Conservation (phyloP, 2,329 filamentous ascomycete species). For the Colletotrichum acutatum region DNA sequence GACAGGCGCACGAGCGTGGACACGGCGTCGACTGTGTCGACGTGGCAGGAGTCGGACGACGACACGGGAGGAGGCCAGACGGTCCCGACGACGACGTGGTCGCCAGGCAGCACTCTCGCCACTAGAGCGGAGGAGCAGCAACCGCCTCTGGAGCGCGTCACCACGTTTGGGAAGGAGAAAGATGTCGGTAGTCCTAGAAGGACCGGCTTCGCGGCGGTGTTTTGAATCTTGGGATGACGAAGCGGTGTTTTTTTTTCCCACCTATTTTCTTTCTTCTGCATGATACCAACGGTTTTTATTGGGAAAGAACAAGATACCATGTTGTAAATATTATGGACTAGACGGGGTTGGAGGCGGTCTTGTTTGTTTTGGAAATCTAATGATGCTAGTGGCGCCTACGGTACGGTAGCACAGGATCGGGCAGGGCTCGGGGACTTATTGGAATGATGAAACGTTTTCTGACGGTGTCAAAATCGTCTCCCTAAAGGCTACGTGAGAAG, state of each 20-base stretch:
- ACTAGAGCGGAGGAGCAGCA: conserved; percentile 50
- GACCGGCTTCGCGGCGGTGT: conserved; percentile 32
- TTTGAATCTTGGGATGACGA: conserved; percentile 5
- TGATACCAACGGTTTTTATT: conserved; percentile 30
- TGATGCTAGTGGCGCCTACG: conserved; percentile 14
- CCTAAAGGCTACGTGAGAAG: neutral
- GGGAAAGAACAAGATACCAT: conserved; percentile 30
- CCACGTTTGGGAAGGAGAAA: conserved; percentile 33
- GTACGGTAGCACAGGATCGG: neutral
- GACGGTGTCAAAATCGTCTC: neutral
- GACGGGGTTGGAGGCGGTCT: conserved; percentile 9
- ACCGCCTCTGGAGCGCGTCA: conserved; percentile 40
- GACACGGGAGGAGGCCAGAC: conserved; percentile 49
- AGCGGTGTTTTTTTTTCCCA: too few relatives aligned
- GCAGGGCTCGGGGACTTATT: neutral
- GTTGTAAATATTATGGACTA: conserved; percentile 14
- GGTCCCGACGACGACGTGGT: conserved; percentile 62
- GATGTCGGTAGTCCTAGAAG: conserved; percentile 5
- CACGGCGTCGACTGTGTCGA: conserved; percentile 59
- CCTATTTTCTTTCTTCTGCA: conserved; percentile 4
- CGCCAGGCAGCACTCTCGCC: conserved; percentile 57
- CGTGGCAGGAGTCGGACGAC: conserved; percentile 60
- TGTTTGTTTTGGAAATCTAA: conserved; percentile 9
- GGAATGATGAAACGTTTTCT: neutral
- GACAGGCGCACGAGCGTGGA: conserved; percentile 54